Evolutionary conservation across 163 green algal genomes (phyloP), one percentile per base, ranked within the genome.

Genomic region (Picocystis sp.): DNA sequence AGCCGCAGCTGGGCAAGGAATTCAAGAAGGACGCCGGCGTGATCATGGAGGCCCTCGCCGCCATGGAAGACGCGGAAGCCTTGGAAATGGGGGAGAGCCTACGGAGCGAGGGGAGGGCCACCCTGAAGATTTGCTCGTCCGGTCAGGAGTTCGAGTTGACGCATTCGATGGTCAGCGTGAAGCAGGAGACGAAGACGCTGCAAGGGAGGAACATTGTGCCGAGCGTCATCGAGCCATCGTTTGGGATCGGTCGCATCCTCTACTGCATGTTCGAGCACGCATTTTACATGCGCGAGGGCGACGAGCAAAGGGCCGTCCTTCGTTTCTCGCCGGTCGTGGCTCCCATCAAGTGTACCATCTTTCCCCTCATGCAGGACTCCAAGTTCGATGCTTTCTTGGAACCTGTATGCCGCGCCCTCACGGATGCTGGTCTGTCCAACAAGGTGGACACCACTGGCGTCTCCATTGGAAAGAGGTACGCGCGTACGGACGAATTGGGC

Each of bases 241-340:
- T 98, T 57, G 90, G 90, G 56, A 93, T 98, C 50, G 90, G 90
- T 8, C 80, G 90, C 62, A 91, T 97, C 73, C 82, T 98, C 60
- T 98, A 97, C 76, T 93, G 83, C 76, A 73, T 97, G 51, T 95
- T 95, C 59, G 90, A 98, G 77, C 90, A 98, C 75, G 63, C 61
- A 29, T 97, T 87, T 71, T 94, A 94, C 70, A 64, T 71, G 3
- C 78, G 87, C 22, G 68, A 80, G 50, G 41, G 55, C 41, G 63
- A 72, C 43, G 72, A 81, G 44, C 43, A 70, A 45, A 78, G 79
- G 38, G 73, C 72, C 1, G 81, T 96, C 11, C 92, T 96, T 67
- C 48, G 68, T 22, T 96, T 98, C 76, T 79, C 68, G 1, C 82
- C 87, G 0, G 29, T 88, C n/a, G 78, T 93, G 22, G 89, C 89